Evolutionary conservation across 2,329 filamentous ascomycete species (phyloP).

Genomic region (Ceratocystis huliohia): DNA sequence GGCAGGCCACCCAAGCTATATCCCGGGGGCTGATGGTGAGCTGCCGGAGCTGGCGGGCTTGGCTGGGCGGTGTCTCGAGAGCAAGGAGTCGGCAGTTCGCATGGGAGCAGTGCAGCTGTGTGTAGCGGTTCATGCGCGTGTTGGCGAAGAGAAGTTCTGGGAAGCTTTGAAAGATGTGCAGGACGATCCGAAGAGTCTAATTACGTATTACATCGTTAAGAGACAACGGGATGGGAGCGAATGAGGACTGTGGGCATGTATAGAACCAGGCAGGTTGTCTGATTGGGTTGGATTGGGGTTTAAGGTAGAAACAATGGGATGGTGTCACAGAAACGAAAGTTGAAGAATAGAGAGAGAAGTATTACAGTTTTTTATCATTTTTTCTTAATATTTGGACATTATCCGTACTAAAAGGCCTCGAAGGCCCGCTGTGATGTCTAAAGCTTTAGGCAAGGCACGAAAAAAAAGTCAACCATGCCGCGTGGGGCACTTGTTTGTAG

Average conservation of each 20-base stretch:
- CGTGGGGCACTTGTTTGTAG: neutral
- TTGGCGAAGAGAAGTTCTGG: slow-evolving; percentile 56
- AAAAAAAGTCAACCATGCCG: neutral
- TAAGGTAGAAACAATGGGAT: neutral
- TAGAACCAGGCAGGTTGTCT: neutral
- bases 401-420: too few relatives aligned
- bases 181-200: slow-evolving; percentile 62
- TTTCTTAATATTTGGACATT: too few relatives aligned
- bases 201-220: slow-evolving; percentile 72
- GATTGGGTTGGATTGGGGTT: neutral
- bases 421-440: neutral
- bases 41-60: slow-evolving; percentile 40
- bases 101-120: slow-evolving; percentile 74
- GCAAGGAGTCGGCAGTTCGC: slow-evolving; percentile 47
- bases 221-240: slow-evolving; percentile 41
- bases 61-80: slow-evolving; percentile 46
- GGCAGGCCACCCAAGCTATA: slow-evolving; percentile 34
- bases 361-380: too few relatives aligned
- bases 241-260: neutral
- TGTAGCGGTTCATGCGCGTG: slow-evolving; percentile 52
- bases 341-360: neutral
- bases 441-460: too few relatives aligned
- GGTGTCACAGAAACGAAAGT: too few relatives aligned
- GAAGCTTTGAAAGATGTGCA: slow-evolving; percentile 48
- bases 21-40: slow-evolving; percentile 38